phyloP scores from a whole-genome alignment of 2,329 filamentous ascomycete genomes.

The Cytospora chrysosperma region DNA sequence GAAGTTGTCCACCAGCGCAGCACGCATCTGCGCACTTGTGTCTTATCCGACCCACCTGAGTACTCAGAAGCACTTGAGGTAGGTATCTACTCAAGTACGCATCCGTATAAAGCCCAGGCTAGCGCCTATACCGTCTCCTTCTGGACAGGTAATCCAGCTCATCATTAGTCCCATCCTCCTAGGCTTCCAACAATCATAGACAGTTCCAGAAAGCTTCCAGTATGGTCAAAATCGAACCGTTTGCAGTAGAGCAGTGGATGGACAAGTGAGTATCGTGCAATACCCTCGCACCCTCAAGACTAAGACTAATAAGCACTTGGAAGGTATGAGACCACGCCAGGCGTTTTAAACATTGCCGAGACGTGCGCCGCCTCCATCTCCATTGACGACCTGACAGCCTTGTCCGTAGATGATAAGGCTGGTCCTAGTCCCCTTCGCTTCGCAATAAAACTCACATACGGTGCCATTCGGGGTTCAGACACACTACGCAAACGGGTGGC shows the following conservation, averaged over 20 bases:
- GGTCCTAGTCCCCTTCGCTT: conserved; percentile 45
- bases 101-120: neutral
- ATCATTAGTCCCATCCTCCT: neutral
- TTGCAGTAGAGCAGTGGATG: conserved; percentile 74
- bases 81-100: no score
- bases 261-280: conserved; percentile 34
- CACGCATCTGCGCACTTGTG: neutral
- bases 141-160: neutral
- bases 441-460: conserved; percentile 67
- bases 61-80: no score
- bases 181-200: neutral
- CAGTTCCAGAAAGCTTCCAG: conserved; percentile 9
- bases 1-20: neutral
- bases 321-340: conserved; percentile 54
- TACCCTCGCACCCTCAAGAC: neutral
- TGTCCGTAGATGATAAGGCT: conserved; percentile 58
- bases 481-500: conserved; percentile 64
- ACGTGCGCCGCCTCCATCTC: conserved; percentile 77
- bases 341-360: conserved; percentile 70
- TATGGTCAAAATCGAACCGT: conserved; percentile 54
- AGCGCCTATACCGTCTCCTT: neutral
- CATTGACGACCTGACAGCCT: conserved; percentile 60
- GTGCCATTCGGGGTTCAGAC: conserved; percentile 67
- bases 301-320: neutral
- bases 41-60: no score